Base-by-base conservation (phyloP, 805 yeast genomes). In the Candida alai region DNA sequence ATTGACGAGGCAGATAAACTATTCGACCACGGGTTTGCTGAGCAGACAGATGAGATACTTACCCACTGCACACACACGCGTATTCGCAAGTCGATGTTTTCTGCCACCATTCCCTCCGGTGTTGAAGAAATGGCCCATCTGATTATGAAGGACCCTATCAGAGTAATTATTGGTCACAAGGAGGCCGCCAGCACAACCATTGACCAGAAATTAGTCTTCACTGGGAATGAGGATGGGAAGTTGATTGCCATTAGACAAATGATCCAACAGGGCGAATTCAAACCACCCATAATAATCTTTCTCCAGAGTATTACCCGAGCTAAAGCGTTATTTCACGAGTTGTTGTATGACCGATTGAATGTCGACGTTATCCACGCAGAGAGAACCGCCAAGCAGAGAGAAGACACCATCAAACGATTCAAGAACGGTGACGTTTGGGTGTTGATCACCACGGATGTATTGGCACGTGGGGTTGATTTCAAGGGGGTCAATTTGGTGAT, bases 281-380 rank as follows among this genome's bases (percentile, higher is more conserved):
- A 78, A 48, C 97, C 98, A 1, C 98, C 98, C 0, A 84, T 88
- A 13, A 74, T 93, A 25, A 87, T 93, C 24, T 93, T 93, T 57
- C 73, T 93, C 43, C 98, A 93, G 61, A 81, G 93, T 28, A 84
- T 93, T 44, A 74, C 84, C 19, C 78, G 99, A 59, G 97, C 98
- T 12, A 93, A 90, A 58, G 97, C 97, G 0, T 68, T 93, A 33
- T 90, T 84, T 59, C 95, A 90, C 52, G 99, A 93, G 58, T 67
- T 93, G 48, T 62, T 93, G 36, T 93, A 90, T 56, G 98, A 93
- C 58, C 85, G 80, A 46, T 62, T 93, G 43, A 90, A 88, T 49
- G 96, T 93, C 27, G 98, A 90, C 54, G 96, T 86, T 12, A 88
- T 93, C 30, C 97, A 93, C 54, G 93, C 97, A 1, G 97, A 93